Conservation (phyloP, 2,329 filamentous ascomycete species). For the Metarhizium brunneum region DNA sequence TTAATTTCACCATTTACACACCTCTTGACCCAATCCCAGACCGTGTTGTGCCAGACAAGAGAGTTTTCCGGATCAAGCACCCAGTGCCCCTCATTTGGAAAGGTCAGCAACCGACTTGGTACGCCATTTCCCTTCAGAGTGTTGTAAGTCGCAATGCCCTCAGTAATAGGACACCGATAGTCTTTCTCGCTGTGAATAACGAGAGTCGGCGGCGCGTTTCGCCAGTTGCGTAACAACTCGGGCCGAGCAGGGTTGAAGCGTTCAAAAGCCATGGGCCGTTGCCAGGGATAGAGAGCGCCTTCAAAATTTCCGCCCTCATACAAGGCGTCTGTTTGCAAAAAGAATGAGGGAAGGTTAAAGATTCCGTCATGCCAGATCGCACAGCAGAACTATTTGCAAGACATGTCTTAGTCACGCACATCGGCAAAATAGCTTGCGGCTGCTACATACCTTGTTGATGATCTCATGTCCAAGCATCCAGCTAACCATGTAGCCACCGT, state of each 20-base stretch:
- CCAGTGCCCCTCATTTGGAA: slow-evolving; percentile 66
- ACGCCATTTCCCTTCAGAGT: slow-evolving; percentile 59
- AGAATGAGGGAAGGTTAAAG: slow-evolving; percentile 21
- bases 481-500: slow-evolving; percentile 53
- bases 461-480: slow-evolving; percentile 47
- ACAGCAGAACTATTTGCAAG: slow-evolving; percentile 12
- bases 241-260: slow-evolving; percentile 39
- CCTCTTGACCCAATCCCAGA: slow-evolving; percentile 58
- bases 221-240: slow-evolving; percentile 47
- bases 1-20: slow-evolving; percentile 21
- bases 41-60: slow-evolving; percentile 58
- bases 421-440: background rate
- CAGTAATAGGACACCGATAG: slow-evolving; percentile 40
- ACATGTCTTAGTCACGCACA: background rate
- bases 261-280: slow-evolving; percentile 34
- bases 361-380: slow-evolving; percentile 40
- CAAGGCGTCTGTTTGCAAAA: slow-evolving; percentile 16
- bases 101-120: slow-evolving; percentile 60
- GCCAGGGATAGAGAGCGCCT: slow-evolving; percentile 34
- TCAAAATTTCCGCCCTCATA: slow-evolving; percentile 27
- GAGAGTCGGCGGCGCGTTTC: slow-evolving; percentile 53
- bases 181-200: slow-evolving; percentile 65
- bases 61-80: slow-evolving; percentile 61
- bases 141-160: slow-evolving; percentile 62
- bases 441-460: slow-evolving; percentile 29